Percentiles rank a stretch among this genome's conserved stretches.
These are phyloP conservation scores for Penicillium sp. DNA, from an alignment of 2,329 filamentous ascomycete species.

Conservation along the genomic window DNA sequence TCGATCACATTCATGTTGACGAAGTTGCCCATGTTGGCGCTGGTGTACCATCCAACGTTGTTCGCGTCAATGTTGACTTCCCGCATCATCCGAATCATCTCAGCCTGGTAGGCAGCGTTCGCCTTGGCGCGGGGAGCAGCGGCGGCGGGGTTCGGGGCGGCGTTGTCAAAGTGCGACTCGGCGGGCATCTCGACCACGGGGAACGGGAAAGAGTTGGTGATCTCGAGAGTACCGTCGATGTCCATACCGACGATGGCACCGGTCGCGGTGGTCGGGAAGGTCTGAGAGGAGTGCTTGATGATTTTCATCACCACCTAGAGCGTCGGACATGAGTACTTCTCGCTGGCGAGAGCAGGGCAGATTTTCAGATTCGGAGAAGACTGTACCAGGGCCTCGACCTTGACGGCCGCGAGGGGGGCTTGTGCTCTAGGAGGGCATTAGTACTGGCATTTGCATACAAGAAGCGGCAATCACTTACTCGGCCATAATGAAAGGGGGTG, in stretches of 20 bases:
- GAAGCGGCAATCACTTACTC: conserved; percentile 18
- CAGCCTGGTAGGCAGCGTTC: conserved; percentile 82
- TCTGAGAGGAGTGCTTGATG: conserved; percentile 86
- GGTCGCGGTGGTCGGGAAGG: conserved; percentile 84
- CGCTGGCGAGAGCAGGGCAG: conserved; percentile 27
- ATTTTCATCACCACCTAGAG: conserved; percentile 91
- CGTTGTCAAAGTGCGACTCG: conserved; percentile 67
- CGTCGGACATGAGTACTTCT: conserved; percentile 28
- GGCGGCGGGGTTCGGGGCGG: conserved; percentile 70
- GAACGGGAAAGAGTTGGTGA: conserved; percentile 95
- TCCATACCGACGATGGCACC: conserved; percentile 95
- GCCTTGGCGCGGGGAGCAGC: conserved; percentile 89
- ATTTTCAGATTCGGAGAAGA: conserved; percentile 32
- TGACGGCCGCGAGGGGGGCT: conserved; percentile 75
- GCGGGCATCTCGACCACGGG: conserved; percentile 72
- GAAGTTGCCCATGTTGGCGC: conserved; percentile 98
- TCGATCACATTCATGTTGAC: conserved; percentile 93
- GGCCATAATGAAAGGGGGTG: conserved; percentile 25
- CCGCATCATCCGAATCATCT: conserved; percentile 95
- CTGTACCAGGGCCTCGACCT: conserved; percentile 89
- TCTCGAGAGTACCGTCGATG: conserved; percentile 71
- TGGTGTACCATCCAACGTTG: conserved; percentile 98
- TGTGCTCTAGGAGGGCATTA: conserved; percentile 54
- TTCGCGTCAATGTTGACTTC: conserved; percentile 99
- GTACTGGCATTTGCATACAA: background rate